A percentile compares a stretch with the other conserved stretches of the same genome.
Conservation (phyloP, 306 rosid species). For the Phaseolus lunatus region DNA sequence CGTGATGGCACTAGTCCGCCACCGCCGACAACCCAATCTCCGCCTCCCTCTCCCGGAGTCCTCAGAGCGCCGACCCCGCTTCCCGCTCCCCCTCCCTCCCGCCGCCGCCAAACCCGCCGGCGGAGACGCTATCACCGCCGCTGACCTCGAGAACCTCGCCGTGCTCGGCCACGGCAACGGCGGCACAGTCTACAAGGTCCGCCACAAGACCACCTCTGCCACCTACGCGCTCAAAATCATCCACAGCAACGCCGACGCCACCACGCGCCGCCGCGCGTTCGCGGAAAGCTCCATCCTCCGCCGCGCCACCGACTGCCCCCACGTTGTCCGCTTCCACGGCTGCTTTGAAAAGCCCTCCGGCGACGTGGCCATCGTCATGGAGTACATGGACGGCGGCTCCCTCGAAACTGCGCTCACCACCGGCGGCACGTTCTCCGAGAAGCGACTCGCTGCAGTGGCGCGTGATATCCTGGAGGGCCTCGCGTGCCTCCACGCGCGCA, state of each 20-base stretch:
- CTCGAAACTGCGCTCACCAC: slow-evolving; percentile 56
- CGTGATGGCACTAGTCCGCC: slow-evolving; percentile 79
- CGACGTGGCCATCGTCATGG: slow-evolving; percentile 79
- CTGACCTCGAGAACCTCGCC: slow-evolving; percentile 69
- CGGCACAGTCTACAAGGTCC: slow-evolving; percentile 93
- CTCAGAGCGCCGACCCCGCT: slow-evolving; percentile 56
- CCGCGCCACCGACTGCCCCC: slow-evolving; percentile 80
- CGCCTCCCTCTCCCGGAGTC: slow-evolving; percentile 58
- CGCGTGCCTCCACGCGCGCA: slow-evolving; percentile 75
- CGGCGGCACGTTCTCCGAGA: slow-evolving; percentile 67
- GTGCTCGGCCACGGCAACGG: slow-evolving; percentile 93
- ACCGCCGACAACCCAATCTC: slow-evolving; percentile 81
- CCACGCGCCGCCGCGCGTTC: slow-evolving; percentile 67
- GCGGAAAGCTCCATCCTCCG: slow-evolving; percentile 84
- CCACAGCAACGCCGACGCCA: slow-evolving; percentile 62
- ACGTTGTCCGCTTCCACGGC: slow-evolving; percentile 59
- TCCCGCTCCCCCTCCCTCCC: slow-evolving; percentile 48
- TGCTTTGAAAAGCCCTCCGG: slow-evolving; percentile 84
- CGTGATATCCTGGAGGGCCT: slow-evolving; percentile 77
- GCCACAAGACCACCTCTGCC: slow-evolving; percentile 62
- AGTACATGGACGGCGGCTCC: slow-evolving; percentile 75
- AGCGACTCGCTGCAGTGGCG: slow-evolving; percentile 61
- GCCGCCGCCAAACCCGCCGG: slow-evolving; percentile 30
- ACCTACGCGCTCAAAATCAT: slow-evolving; percentile 74
- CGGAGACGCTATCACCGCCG: slow-evolving; percentile 22